Conservation (phyloP, 805 yeast species). For the Candida corydali region DNA sequence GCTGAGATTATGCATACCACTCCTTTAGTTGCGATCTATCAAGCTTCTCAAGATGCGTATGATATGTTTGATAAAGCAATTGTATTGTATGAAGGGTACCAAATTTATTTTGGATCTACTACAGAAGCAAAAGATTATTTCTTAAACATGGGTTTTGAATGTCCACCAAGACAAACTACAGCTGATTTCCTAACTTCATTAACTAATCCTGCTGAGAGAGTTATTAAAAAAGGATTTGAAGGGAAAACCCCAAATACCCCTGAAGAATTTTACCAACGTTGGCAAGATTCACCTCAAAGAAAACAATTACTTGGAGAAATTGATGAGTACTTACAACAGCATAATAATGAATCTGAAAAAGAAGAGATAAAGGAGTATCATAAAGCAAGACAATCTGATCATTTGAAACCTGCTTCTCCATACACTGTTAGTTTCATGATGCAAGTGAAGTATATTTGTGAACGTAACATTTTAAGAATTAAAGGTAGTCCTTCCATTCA, state of each 20-base stretch:
- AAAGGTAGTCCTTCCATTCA: conserved; percentile 55
- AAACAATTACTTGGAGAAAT: conserved; percentile 34
- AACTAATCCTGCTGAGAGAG: conserved; percentile 62
- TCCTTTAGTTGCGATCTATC: conserved; percentile 57
- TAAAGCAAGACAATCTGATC: conserved; percentile 36
- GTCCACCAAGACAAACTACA: conserved; percentile 61
- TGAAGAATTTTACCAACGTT: conserved; percentile 52
- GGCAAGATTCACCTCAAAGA: conserved; percentile 55
- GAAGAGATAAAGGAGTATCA: conserved; percentile 19
- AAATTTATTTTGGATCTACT: conserved; percentile 52
- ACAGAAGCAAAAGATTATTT: conserved; percentile 46
- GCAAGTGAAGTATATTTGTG: conserved; percentile 49
- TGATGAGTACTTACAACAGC: conserved; percentile 32
- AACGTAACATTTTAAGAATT: conserved; percentile 51
- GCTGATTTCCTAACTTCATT: conserved; percentile 64
- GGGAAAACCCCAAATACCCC: conserved; percentile 51
- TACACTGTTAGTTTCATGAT: conserved; percentile 41
- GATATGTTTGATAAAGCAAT: conserved; percentile 46
- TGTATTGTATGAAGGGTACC: conserved; percentile 44
- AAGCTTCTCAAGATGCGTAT: conserved; percentile 46
- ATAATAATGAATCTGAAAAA: conserved; percentile 13
- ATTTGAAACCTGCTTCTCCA: conserved; percentile 30
- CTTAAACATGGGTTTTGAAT: conserved; percentile 55
- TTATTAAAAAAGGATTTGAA: conserved; percentile 46
- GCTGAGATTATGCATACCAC: conserved; percentile 50